A percentile compares a stretch with the other conserved stretches of the same genome.
phyloP scores from a whole-genome alignment of 495 filamentous ascomycete species.

The Parathielavia hyrcaniae region DNA sequence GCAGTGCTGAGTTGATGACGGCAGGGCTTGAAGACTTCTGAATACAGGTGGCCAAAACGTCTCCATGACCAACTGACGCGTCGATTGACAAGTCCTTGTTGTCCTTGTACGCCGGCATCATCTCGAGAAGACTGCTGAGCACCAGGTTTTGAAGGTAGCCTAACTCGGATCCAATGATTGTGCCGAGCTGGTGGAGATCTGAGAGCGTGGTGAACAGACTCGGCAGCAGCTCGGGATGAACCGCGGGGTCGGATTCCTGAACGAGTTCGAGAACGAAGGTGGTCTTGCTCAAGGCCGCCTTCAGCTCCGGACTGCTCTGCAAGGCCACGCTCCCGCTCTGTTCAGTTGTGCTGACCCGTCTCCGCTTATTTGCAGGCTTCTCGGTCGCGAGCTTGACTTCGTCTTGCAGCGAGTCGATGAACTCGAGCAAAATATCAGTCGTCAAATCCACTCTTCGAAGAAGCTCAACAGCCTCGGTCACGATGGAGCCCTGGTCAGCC shows the following conservation, averaged over 20 bases:
- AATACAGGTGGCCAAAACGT: conserved; percentile 85
- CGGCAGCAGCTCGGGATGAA: conserved; percentile 64
- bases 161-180: conserved; percentile 63
- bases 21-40: conserved; percentile 80
- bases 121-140: conserved; percentile 66
- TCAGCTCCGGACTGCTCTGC: conserved; percentile 46
- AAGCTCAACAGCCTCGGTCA: conserved; percentile 57
- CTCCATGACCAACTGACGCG: conserved; percentile 67
- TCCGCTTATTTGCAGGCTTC: conserved; percentile 63
- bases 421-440: conserved; percentile 59
- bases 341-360: conserved; percentile 65
- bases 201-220: conserved; percentile 73
- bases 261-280: conserved; percentile 86
- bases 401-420: conserved; percentile 62
- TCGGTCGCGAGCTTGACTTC: conserved; percentile 56
- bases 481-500: conserved; percentile 29
- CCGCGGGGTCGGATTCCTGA: conserved; percentile 64
- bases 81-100: conserved; percentile 59
- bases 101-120: conserved; percentile 66
- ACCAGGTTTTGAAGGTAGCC: conserved; percentile 80
- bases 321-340: conserved; percentile 35
- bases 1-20: conserved; percentile 82
- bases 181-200: conserved; percentile 75
- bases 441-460: conserved; percentile 62
- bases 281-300: conserved; percentile 59